Conservation (phyloP, 306 rosid species). For the Carpinus fangiana region DNA sequence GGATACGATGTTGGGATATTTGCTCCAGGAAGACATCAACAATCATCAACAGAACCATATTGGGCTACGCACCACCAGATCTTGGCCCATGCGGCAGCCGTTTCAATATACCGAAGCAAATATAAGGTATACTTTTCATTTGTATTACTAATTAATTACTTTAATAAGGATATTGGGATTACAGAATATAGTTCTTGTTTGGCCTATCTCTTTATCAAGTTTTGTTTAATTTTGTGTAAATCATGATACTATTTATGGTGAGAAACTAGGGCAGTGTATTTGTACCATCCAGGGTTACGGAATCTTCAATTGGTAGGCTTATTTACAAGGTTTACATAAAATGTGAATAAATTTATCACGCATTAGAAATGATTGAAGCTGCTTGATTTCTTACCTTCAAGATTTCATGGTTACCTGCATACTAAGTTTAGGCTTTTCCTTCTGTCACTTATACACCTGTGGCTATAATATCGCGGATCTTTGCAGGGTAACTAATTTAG, state of each 20-base stretch:
- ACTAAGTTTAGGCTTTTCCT: not conserved
- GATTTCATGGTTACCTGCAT: not conserved
- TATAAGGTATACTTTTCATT: constrained; percentile 57
- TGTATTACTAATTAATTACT: not conserved
- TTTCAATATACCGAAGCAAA: constrained; percentile 69
- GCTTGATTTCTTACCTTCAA: not conserved
- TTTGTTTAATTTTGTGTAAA: not conserved
- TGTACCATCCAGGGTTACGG: not conserved
- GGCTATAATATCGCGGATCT: not conserved
- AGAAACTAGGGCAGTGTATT: not conserved
- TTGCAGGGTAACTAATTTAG: not conserved
- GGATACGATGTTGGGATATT: constrained; percentile 57
- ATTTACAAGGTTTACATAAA: no score
- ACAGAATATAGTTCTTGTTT: not conserved
- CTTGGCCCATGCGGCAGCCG: constrained; percentile 87
- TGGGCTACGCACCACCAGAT: constrained; percentile 83
- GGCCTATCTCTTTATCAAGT: not conserved
- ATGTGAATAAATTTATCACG: not conserved
- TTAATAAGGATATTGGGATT: not conserved
- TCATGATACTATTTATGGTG: not conserved
- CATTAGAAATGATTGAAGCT: not conserved
- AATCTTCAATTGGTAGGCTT: not conserved
- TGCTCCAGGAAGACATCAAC: constrained; percentile 87
- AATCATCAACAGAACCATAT: constrained; percentile 62
- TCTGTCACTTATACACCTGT: not conserved